Conservation (phyloP, 495 filamentous ascomycete species). For the Xylaria bambusicola region DNA sequence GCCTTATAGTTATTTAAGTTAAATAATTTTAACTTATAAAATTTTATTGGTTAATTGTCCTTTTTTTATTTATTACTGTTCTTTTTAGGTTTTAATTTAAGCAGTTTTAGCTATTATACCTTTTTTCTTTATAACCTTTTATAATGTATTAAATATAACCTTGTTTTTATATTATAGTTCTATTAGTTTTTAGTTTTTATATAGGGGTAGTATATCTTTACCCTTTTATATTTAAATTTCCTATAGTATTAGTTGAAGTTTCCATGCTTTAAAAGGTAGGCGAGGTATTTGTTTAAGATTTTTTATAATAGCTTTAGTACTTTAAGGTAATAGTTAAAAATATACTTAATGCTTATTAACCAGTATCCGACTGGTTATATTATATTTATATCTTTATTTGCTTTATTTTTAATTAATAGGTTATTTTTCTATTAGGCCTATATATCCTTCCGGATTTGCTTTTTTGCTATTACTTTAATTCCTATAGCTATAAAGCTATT, state of each 20-base stretch:
- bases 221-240: not conserved
- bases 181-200: not conserved
- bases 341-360: not conserved
- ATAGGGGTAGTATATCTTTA: not conserved
- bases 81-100: not conserved
- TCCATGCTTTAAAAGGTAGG: not conserved
- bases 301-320: not conserved
- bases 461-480: not conserved
- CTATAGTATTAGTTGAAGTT: not conserved
- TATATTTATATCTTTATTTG: conserved; percentile 4
- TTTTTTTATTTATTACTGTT: not conserved
- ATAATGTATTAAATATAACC: not conserved
- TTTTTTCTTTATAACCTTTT: not conserved
- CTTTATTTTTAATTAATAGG: not conserved
- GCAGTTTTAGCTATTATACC: not conserved
- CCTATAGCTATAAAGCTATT: not conserved
- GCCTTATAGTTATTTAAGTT: not conserved
- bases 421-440: not conserved
- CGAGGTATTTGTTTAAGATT: not conserved
- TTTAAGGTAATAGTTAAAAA: not conserved
- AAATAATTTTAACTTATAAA: not conserved
- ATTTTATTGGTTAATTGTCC: not conserved
- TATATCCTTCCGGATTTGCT: not conserved
- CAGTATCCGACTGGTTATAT: not conserved
- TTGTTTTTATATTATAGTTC: not conserved